A percentile compares a stretch with the other conserved stretches of the same genome.
Conservation (phyloP, 768 basidiomycete species). For the Mycena galericulata region DNA sequence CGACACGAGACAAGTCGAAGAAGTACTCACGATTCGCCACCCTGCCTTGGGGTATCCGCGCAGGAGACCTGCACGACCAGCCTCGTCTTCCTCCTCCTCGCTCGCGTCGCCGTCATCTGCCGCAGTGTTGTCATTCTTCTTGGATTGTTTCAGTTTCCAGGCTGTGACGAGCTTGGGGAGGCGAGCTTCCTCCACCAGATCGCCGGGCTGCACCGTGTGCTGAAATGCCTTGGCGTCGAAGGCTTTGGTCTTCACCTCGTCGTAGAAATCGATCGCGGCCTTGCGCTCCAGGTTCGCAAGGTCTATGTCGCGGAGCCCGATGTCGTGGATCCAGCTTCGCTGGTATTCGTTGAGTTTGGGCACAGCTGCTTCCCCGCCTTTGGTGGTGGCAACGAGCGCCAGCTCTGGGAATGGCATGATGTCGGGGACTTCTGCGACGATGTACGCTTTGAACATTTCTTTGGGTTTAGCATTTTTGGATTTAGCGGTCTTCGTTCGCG, state of each 20-base stretch:
- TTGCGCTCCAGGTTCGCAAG: not conserved
- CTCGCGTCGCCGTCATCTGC: not conserved
- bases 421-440: slow-evolving; percentile 5
- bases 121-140: not conserved
- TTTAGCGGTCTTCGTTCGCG: not conserved
- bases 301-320: slow-evolving; percentile 3
- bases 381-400: not conserved
- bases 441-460: slow-evolving; percentile 26
- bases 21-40: slow-evolving; percentile 12
- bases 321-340: slow-evolving; percentile 17
- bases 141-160: slow-evolving; percentile 1
- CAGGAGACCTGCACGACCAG: not conserved
- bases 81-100: slow-evolving; percentile 8
- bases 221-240: slow-evolving; percentile 20
- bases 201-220: slow-evolving; percentile 5
- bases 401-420: slow-evolving; percentile 26
- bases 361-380: not conserved
- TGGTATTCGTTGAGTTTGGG: slow-evolving; percentile 20
- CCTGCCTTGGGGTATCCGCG: slow-evolving; percentile 10
- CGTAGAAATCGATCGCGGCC: not conserved
- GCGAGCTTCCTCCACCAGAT: not conserved
- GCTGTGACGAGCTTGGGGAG: slow-evolving; percentile 7
- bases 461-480: not conserved
- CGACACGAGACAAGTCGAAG: not conserved
- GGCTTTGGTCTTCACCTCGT: slow-evolving; percentile 10